A percentile compares a stretch with the other conserved stretches of the same genome.
phyloP scores from a whole-genome alignment of 352 stramenopile genomes.

The Phytophthora pseudosyringae region DNA sequence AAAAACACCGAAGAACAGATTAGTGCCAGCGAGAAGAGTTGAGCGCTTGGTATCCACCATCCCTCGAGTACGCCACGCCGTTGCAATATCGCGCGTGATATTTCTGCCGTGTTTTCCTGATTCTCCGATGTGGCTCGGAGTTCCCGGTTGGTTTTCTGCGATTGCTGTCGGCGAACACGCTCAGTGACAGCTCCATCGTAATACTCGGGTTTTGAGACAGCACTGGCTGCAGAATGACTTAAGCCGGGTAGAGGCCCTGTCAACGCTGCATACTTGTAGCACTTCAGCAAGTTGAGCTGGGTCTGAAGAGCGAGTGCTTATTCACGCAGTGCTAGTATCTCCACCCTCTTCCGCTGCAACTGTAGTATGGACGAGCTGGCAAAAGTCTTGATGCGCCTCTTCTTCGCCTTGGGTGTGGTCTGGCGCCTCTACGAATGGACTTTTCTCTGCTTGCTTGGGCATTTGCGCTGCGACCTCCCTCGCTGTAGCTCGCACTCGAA shows the following conservation, averaged over 20 bases:
- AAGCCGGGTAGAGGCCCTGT: neutral
- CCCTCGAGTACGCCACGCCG: slow-evolving; percentile 11
- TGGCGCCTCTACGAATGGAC: neutral
- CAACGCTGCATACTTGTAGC: slow-evolving; percentile 5
- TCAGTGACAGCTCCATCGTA: slow-evolving; percentile 12
- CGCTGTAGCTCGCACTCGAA: neutral
- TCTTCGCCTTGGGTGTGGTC: slow-evolving; percentile 9
- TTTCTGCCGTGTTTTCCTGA: slow-evolving; percentile 9
- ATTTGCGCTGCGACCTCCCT: neutral
- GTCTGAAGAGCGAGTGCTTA: slow-evolving; percentile 16
- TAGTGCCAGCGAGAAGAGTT: neutral
- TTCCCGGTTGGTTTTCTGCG: slow-evolving; percentile 22
- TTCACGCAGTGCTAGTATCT: slow-evolving; percentile 10
- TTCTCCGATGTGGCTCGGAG: slow-evolving; percentile 20
- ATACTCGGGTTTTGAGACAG: slow-evolving; percentile 3
- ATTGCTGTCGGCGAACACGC: slow-evolving; percentile 22
- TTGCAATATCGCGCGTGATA: slow-evolving; percentile 13
- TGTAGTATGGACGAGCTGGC: slow-evolving; percentile 30
- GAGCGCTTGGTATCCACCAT: neutral
- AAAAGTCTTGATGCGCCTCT: slow-evolving; percentile 24
- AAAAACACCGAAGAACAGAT: neutral
- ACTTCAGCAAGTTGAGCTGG: slow-evolving; percentile 14
- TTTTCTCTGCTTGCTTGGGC: neutral
- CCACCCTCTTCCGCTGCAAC: slow-evolving; percentile 25
- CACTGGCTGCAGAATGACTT: neutral